Base-by-base conservation (phyloP, 2,329 filamentous ascomycete genomes). In the Davidsoniella virescens region DNA sequence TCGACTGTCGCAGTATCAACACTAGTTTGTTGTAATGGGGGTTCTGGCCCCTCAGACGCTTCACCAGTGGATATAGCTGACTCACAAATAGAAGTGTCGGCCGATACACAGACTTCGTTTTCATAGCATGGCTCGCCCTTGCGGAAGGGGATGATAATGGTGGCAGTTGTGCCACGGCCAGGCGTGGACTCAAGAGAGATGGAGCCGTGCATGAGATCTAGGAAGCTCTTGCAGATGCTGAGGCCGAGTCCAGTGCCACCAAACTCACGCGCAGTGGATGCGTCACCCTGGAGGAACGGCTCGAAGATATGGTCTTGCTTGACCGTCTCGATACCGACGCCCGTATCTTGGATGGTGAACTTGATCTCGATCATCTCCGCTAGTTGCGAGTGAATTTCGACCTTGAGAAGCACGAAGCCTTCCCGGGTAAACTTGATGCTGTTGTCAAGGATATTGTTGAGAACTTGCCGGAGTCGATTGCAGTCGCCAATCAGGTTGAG, bases 401-500 rank as follows among this genome's bases (percentile, higher is more conserved):
- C 80, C 0, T 72, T 73, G 55, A 90, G 75, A 44, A 72, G 78
- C 20, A 87, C 81, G 51, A 72, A 73, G 1, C 82, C 82, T 51
- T 80, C 72, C 14, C 73, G 76, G 0, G 81, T 85, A 58, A 86
- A 86, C 56, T 85, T 85, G 64, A 85, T 82, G 54, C 76, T 80
- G 61, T 86, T 86, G 2, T 82, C 87, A 17, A 88, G 67, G 1
- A 90, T 67, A 58, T 88, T 90, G 2, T 81, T 86, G 38, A 90
- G 73, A 54, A 94, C 88, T 59, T 94, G 87, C 44, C 87, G 77
- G 29, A 94, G 70, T 36, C 87, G 75, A 9, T 87, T 85, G 7
- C 87, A 86, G 58, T 94, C 87, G 12, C 88, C 87, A 58, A 94
- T 79, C 3, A 94, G 85, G 57, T 86, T 78, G 29, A 71, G 70